Conservation (phyloP, 306 rosid species). For the Begonia peltatifolia region DNA sequence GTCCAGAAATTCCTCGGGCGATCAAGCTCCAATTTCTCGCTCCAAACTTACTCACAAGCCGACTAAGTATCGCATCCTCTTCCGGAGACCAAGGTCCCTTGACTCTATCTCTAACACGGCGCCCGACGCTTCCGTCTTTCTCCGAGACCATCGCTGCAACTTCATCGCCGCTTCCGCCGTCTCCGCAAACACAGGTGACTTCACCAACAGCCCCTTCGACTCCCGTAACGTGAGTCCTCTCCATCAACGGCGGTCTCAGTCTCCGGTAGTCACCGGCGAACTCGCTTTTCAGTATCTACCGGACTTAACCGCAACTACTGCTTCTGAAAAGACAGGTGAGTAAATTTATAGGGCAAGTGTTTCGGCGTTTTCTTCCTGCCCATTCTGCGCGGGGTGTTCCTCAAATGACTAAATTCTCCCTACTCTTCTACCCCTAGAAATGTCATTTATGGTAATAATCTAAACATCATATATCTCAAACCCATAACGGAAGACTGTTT, state of each 20-base stretch:
- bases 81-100: conserved; percentile 95
- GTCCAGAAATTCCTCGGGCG: conserved; percentile 76
- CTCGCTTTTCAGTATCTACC: conserved; percentile 10
- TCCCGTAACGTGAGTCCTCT: conserved; percentile 7
- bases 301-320: conserved; percentile 22
- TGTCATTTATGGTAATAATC: too few relatives aligned
- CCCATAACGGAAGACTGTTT: too few relatives aligned
- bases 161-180: conserved; percentile 48
- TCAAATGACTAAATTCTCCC: too few relatives aligned
- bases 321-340: conserved; percentile 8
- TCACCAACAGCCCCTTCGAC: conserved; percentile 8
- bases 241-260: conserved; percentile 23
- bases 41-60: conserved; percentile 76
- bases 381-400: not conserved
- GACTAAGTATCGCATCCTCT: conserved; percentile 69
- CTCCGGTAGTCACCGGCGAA: not conserved
- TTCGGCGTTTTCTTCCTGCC: conserved; percentile 15
- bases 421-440: too few relatives aligned
- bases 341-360: conserved; percentile 18
- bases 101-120: conserved; percentile 38
- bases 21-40: conserved; percentile 89
- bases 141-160: conserved; percentile 18
- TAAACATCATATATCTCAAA: too few relatives aligned
- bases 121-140: conserved; percentile 12
- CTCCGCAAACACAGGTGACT: conserved; percentile 6